Evolutionary conservation across 2,329 filamentous ascomycete species (phyloP).

Genomic region (Penicillium aurantiogriseum): DNA sequence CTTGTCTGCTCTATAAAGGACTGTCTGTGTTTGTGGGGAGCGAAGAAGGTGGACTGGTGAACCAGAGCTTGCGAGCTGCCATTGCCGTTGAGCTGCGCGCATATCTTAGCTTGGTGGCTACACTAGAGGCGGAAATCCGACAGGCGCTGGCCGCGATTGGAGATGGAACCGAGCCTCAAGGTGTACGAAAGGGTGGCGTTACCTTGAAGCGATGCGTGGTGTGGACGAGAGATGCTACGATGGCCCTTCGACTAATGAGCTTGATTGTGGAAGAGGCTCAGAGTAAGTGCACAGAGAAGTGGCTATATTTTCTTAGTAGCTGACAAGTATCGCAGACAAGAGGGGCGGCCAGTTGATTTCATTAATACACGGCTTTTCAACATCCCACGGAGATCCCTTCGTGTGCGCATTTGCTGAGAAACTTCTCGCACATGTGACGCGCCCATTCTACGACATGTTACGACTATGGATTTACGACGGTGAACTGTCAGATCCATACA

Average conservation of each 20-base stretch:
- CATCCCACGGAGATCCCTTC: conserved; percentile 91
- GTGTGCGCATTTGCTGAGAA: conserved; percentile 91
- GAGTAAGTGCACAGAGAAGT: conserved; percentile 48
- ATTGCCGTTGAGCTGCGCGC: conserved; percentile 81
- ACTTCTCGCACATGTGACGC: conserved; percentile 78
- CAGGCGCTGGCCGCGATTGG: conserved; percentile 72
- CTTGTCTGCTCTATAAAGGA: conserved; percentile 82
- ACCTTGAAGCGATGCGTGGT: conserved; percentile 94
- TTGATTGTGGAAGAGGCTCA: conserved; percentile 89
- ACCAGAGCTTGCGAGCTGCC: conserved; percentile 86
- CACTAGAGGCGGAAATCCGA: conserved; percentile 87
- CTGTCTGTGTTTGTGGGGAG: conserved; percentile 80
- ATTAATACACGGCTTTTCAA: conserved; percentile 87
- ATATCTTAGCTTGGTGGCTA: conserved; percentile 87
- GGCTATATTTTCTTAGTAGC: neutral
- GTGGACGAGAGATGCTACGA: conserved; percentile 95
- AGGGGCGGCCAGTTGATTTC: conserved; percentile 91
- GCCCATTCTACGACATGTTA: conserved; percentile 95
- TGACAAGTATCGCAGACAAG: conserved; percentile 47
- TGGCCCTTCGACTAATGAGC: conserved; percentile 90
- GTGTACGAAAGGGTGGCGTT: conserved; percentile 81
- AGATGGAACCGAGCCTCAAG: conserved; percentile 58
- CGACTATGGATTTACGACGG: conserved; percentile 98
- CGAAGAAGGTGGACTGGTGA: conserved; percentile 77
- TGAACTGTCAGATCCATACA: conserved; percentile 92